Percentiles rank a stretch among this genome's conserved stretches.
Evolutionary conservation across 371 early-diverging fungal species (phyloP).

Genomic region (Mortierella polycephala): DNA sequence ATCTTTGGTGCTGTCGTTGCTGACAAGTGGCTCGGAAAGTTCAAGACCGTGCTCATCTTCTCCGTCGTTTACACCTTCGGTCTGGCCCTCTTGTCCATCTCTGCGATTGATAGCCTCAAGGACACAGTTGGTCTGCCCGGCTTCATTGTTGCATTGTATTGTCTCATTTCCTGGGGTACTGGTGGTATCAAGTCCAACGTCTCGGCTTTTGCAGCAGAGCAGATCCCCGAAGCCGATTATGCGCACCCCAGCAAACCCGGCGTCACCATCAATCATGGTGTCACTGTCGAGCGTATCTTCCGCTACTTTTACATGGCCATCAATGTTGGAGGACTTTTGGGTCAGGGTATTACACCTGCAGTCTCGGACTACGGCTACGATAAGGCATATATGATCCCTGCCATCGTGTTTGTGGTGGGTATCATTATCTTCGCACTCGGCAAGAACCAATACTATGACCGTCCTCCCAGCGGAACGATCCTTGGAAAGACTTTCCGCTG

Average conservation of each 20-base stretch:
- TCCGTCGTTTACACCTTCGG: slow-evolving; percentile 75
- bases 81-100: slow-evolving; percentile 70
- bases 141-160: slow-evolving; percentile 69
- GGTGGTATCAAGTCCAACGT: slow-evolving; percentile 91
- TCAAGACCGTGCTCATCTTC: slow-evolving; percentile 79
- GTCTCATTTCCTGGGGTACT: slow-evolving; percentile 85
- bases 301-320: slow-evolving; percentile 87
- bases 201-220: slow-evolving; percentile 79
- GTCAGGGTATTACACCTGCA: slow-evolving; percentile 70
- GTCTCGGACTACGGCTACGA: slow-evolving; percentile 63
- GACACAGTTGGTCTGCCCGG: slow-evolving; percentile 70
- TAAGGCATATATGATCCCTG: slow-evolving; percentile 73
- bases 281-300: slow-evolving; percentile 69
- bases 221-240: slow-evolving; percentile 57
- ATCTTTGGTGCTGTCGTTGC: slow-evolving; percentile 84
- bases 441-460: slow-evolving; percentile 66
- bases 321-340: slow-evolving; percentile 78
- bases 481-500: slow-evolving; percentile 63
- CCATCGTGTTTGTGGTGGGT: slow-evolving; percentile 75
- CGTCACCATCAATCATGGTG: slow-evolving; percentile 58
- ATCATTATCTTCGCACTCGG: slow-evolving; percentile 68
- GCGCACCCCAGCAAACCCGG: slow-evolving; percentile 55
- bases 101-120: slow-evolving; percentile 65
- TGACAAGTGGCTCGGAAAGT: slow-evolving; percentile 86
- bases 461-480: slow-evolving; percentile 72